Evolutionary conservation across 208 protist genomes (phyloP), one percentile per base, ranked within the genome.

Genomic region (Trypanosoma cruzi): DNA sequence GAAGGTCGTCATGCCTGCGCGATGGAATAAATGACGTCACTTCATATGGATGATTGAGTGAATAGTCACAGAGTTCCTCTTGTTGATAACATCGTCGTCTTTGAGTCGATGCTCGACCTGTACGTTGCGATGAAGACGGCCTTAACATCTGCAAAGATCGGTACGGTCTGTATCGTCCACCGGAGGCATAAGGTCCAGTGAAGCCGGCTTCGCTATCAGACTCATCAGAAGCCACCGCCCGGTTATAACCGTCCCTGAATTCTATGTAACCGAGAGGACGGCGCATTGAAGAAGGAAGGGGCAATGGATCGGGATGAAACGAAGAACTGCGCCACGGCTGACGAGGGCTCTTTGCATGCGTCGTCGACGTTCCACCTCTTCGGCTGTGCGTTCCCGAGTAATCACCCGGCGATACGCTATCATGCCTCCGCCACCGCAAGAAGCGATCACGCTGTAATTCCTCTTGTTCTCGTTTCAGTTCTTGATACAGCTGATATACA

Each of bases 191-290:
- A 22, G 50, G 10, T 14, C 6, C 49, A 34, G 46, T 55, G 1
- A 24, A 29, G 13, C 3, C 31, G 29, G 1, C 22, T 2, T 58
- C 49, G 44, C 22, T 24, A 22, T 22, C n/a, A 26, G 8, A n/a
- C 29, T 13, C 14, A 20, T 24, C 11, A 24, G 32, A 26, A 58
- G 5, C 44, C 53, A 40, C 71, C 68, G 14, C 73, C 72, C 16
- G 56, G 50, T 86, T 88, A 46, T 69, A 68, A 28, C 81, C 84
- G 24, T 76, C 84, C 31, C 87, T 82, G 20, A 83, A 50, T 58
- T 80, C 80, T 32, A 93, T 90, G 66, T 79, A 85, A 8, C 88
- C 88, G 13, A 93, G 75, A 18, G 88, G 88, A 8, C 84, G 79
- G 20, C 76, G 67, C 5, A 93, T 46, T 26, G 71, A 71, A 32